phyloP scores from a whole-genome alignment of 2,329 filamentous ascomycete species.

The Metarhizium sp. region DNA sequence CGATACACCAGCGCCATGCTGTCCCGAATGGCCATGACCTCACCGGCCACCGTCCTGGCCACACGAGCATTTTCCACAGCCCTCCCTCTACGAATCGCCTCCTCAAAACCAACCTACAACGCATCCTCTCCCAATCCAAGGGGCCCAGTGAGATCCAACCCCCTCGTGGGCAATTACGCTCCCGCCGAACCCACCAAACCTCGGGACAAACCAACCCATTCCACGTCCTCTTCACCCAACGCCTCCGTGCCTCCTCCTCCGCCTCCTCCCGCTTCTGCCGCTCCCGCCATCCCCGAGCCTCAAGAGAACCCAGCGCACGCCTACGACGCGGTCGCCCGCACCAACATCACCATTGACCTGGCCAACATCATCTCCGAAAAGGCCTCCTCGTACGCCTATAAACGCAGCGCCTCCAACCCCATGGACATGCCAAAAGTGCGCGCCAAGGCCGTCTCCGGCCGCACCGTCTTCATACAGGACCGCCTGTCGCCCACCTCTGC shows the following conservation, averaged over 20 bases:
- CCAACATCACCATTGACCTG: conserved; percentile 21
- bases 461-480: conserved; percentile 28
- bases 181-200: conserved; percentile 8
- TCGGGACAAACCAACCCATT: not conserved
- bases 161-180: conserved; percentile 19
- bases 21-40: conserved; percentile 16
- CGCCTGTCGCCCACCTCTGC: conserved; percentile 17
- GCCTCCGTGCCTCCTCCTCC: conserved; percentile 12
- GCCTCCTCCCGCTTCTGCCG: conserved; percentile 11
- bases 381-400: conserved; percentile 13
- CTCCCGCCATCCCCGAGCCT: not conserved
- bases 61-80: conserved; percentile 24
- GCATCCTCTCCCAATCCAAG: conserved; percentile 1
- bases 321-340: conserved; percentile 11
- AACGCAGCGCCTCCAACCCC: conserved; percentile 14
- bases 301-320: conserved; percentile 5
- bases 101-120: conserved; percentile 6
- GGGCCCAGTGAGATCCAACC: conserved; percentile 15
- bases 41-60: conserved; percentile 8
- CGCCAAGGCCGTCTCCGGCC: conserved; percentile 24
- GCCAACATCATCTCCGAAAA: conserved; percentile 25
- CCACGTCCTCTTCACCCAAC: conserved; percentile 4
- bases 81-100: conserved; percentile 14
- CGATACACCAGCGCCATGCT: conserved; percentile 22
- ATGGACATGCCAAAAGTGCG: conserved; percentile 19